Percentiles rank a stretch among this genome's conserved stretches.
Conservation (phyloP, 2,329 filamentous ascomycete species). For the Coniella vitis region DNA sequence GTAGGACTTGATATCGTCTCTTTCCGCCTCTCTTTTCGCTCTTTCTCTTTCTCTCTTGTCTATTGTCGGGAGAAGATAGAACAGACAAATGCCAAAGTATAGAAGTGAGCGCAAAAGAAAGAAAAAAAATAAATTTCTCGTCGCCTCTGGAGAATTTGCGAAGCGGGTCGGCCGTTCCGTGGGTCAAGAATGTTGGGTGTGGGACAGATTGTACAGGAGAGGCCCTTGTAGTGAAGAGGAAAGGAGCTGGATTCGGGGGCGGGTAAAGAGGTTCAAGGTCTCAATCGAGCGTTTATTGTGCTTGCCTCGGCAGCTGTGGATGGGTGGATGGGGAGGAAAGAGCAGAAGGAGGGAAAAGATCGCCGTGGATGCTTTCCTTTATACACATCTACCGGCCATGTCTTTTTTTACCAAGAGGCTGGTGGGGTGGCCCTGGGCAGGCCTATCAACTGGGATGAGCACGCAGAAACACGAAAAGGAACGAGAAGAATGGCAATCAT, state of each 20-base stretch:
- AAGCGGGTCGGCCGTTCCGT: not conserved
- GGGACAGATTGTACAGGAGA: not conserved
- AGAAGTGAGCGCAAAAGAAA: not conserved
- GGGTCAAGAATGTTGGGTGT: not conserved
- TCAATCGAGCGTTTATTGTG: not conserved
- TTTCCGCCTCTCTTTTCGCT: too few species aligned
- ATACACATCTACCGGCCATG: conserved; percentile 2
- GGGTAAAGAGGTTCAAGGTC: not conserved
- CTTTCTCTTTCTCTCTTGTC: too few species aligned
- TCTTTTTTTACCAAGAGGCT: too few species aligned
- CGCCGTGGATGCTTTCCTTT: conserved; percentile 8
- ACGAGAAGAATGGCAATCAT: too few species aligned
- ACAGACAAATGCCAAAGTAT: too few species aligned
- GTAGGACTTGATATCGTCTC: too few species aligned
- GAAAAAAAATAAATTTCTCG: not conserved
- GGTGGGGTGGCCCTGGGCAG: too few species aligned
- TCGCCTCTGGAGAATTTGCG: not conserved
- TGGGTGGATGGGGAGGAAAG: not conserved
- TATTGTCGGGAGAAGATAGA: too few species aligned
- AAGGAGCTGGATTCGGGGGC: not conserved
- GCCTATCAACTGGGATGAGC: too few species aligned
- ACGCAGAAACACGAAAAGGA: too few species aligned
- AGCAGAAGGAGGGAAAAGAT: conserved; percentile 1
- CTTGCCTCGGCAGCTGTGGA: not conserved
- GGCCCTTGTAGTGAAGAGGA: too few species aligned